Conservation (phyloP, 176 grass and related monocot species). For the Oryza meyeriana region DNA sequence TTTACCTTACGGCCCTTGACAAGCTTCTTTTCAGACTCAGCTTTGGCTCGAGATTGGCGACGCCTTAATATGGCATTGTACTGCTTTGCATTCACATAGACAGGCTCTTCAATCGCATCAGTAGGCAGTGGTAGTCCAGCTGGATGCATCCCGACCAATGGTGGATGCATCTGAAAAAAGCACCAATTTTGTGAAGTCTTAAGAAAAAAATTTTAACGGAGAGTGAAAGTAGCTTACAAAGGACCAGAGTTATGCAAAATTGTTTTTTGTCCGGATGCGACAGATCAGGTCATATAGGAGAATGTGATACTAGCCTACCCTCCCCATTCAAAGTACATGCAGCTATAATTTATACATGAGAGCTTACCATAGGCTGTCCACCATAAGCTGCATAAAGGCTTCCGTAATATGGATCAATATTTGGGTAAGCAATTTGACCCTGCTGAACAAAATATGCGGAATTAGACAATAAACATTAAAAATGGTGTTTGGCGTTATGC, state of each 20-base stretch:
- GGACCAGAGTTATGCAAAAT: not conserved
- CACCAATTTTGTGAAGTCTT: conserved; percentile 14
- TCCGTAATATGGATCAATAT: conserved; percentile 72
- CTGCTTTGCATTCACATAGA: conserved; percentile 84
- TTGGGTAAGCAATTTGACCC: conserved; percentile 71
- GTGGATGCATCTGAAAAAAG: conserved; percentile 58
- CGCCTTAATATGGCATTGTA: conserved; percentile 82
- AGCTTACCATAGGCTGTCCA: conserved; percentile 65
- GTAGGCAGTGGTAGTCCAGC: conserved; percentile 63
- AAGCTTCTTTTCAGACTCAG: conserved; percentile 82
- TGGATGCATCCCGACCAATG: conserved; percentile 63
- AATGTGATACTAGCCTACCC: not conserved
- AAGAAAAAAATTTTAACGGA: not conserved
- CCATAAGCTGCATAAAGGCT: conserved; percentile 69
- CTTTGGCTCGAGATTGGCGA: conserved; percentile 80
- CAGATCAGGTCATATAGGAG: not conserved
- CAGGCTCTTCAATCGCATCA: conserved; percentile 81
- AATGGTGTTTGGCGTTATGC: not conserved
- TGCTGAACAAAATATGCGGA: conserved; percentile 24
- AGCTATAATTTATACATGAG: not conserved
- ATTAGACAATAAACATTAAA: conserved; percentile 15
- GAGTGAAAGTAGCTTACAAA: not conserved
- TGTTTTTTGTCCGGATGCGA: not conserved
- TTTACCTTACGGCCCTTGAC: conserved; percentile 71
- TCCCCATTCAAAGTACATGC: not conserved